Conservation (phyloP, 768 basidiomycete genomes). For the Lactarius indigo region DNA sequence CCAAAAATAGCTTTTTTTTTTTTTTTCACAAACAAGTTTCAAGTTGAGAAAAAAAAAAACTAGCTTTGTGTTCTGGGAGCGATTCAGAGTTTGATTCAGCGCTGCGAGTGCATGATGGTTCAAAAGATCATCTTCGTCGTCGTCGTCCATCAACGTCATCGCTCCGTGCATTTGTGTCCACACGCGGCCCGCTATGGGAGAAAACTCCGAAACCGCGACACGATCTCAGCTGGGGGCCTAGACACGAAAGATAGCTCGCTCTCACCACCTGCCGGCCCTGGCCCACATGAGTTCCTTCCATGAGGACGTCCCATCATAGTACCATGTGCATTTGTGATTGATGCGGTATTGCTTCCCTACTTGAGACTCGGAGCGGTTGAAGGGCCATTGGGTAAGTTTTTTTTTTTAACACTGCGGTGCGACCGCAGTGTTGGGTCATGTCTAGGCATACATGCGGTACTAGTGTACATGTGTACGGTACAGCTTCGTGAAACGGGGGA, state of each 20-base stretch:
- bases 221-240: background rate
- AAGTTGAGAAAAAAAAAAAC: too few species aligned
- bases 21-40: background rate
- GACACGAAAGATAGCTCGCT: too few species aligned
- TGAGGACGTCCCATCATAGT: too few species aligned
- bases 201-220: background rate
- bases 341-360: too few species aligned
- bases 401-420: background rate
- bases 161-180: too few species aligned
- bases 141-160: background rate
- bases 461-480: too few species aligned
- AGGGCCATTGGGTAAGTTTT: background rate
- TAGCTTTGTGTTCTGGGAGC: too few species aligned
- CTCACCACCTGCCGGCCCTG: too few species aligned
- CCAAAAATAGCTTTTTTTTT: background rate
- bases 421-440: background rate
- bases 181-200: too few species aligned
- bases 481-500: background rate
- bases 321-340: too few species aligned
- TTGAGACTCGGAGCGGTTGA: background rate
- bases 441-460: too few species aligned
- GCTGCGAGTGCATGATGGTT: background rate
- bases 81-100: background rate
- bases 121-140: background rate
- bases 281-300: too few species aligned